Percentiles rank a stretch among this genome's conserved stretches.
phyloP scores from a whole-genome alignment of 805 yeast species.

The Priceomyces fermenticarens region DNA sequence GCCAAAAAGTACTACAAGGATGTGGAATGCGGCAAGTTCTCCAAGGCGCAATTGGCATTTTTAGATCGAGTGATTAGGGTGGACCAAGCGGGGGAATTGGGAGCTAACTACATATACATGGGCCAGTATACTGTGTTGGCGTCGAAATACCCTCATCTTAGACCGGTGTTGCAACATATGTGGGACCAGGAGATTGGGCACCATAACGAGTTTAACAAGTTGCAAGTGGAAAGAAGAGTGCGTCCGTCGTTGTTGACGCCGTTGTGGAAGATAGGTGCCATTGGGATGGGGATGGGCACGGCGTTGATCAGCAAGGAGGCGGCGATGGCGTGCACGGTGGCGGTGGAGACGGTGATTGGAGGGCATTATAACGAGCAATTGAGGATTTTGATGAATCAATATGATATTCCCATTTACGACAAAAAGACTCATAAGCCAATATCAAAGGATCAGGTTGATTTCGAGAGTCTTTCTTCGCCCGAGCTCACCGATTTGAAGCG shows the following conservation, averaged over 20 bases:
- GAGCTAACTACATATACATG: slow-evolving; percentile 88
- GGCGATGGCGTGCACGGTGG: slow-evolving; percentile 99
- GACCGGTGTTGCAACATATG: slow-evolving; percentile 86
- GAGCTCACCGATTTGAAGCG: slow-evolving; percentile 59
- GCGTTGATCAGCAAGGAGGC: slow-evolving; percentile 89
- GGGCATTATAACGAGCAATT: slow-evolving; percentile 91
- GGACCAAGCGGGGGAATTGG: slow-evolving; percentile 97
- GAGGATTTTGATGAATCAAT: slow-evolving; percentile 69
- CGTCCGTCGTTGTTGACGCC: slow-evolving; percentile 93
- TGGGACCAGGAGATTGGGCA: slow-evolving; percentile 98
- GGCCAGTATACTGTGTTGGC: slow-evolving; percentile 84
- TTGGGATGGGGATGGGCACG: slow-evolving; percentile 80
- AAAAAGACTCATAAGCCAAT: slow-evolving; percentile 31
- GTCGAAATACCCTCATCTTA: slow-evolving; percentile 67
- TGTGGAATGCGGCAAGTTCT: slow-evolving; percentile 34
- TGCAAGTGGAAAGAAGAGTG: slow-evolving; percentile 75
- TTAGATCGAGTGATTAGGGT: slow-evolving; percentile 79
- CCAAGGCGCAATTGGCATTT: slow-evolving; percentile 63
- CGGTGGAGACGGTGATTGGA: slow-evolving; percentile 97
- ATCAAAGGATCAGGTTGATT: slow-evolving; percentile 17
- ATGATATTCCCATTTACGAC: slow-evolving; percentile 42
- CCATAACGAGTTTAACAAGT: slow-evolving; percentile 74
- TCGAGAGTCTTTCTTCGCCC: slow-evolving; percentile 36
- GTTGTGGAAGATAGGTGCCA: slow-evolving; percentile 88
- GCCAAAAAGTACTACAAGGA: slow-evolving; percentile 20